Percentiles rank a stretch among this genome's conserved stretches.
Conservation (phyloP, 2,329 filamentous ascomycete species). For the Cladophialophora psammophila region DNA sequence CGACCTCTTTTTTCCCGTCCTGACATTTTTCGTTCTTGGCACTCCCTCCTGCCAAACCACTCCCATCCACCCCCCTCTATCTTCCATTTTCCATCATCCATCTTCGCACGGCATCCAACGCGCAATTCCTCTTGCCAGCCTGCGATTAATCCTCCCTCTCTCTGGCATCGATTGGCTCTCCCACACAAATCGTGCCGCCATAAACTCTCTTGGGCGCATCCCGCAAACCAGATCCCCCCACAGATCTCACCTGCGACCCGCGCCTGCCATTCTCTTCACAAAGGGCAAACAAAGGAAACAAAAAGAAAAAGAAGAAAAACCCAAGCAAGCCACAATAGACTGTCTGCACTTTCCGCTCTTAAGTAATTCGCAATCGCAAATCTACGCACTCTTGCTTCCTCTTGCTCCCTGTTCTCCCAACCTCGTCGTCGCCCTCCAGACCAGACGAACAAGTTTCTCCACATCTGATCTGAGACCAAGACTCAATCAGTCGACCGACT, state of each 20-base stretch:
- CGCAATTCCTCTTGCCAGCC: constrained; percentile 27
- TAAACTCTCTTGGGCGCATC: constrained; percentile 27
- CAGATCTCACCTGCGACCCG: constrained; percentile 21
- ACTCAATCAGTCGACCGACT: constrained; percentile 25
- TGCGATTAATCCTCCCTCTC: constrained; percentile 19
- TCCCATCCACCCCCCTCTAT: constrained; percentile 20
- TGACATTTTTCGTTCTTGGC: constrained; percentile 37
- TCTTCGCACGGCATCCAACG: constrained; percentile 31
- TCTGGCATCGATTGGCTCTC: constrained; percentile 24
- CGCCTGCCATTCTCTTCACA: constrained; percentile 30
- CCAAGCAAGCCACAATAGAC: constrained; percentile 31
- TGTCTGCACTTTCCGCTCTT: constrained; percentile 39
- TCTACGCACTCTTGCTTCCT: constrained; percentile 32
- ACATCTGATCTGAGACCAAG: constrained; percentile 21
- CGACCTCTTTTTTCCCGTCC: constrained; percentile 24
- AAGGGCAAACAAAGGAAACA: constrained; percentile 24
- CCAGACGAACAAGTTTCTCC: constrained; percentile 9
- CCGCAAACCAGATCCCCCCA: constrained; percentile 19
- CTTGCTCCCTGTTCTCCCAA: constrained; percentile 27
- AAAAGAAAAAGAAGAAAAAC: constrained; percentile 24
- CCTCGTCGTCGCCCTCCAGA: constrained; percentile 25
- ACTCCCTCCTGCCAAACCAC: constrained; percentile 19
- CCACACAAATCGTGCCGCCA: constrained; percentile 30
- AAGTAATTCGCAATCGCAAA: constrained; percentile 35
- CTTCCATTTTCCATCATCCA: constrained; percentile 24